Percentiles rank a stretch among this genome's conserved stretches.
These are phyloP conservation scores for Pelargonium exstipulatum DNA, from an alignment of 441 rosid genomes.

Conservation along the genomic window DNA sequence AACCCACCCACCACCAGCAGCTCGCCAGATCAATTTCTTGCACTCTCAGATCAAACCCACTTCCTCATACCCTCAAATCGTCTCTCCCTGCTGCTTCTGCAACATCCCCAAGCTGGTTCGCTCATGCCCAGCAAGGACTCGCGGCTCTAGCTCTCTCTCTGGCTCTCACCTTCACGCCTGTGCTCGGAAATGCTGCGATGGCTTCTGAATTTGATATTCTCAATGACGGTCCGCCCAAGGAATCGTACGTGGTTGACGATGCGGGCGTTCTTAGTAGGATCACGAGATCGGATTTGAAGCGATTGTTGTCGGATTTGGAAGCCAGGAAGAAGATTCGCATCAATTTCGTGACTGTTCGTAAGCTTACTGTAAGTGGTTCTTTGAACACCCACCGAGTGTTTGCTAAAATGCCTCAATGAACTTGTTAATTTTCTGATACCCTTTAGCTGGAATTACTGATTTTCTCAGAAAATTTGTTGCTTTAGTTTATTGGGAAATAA, in stretches of 20 bases:
- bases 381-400: not conserved
- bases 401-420: not conserved
- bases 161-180: slow-evolving; percentile 72
- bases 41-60: slow-evolving; percentile 35
- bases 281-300: slow-evolving; percentile 69
- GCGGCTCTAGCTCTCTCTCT: slow-evolving; percentile 70
- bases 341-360: slow-evolving; percentile 77
- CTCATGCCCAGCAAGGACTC: slow-evolving; percentile 64
- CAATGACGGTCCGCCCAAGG: slow-evolving; percentile 78
- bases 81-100: too few relatives aligned
- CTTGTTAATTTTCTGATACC: not conserved
- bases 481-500: too few relatives aligned
- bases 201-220: slow-evolving; percentile 88
- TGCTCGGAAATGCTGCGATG: slow-evolving; percentile 44
- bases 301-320: slow-evolving; percentile 81
- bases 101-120: slow-evolving; percentile 34
- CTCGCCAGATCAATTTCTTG: slow-evolving; percentile 13
- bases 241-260: slow-evolving; percentile 73
- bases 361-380: slow-evolving; percentile 67
- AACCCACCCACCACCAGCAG: too few relatives aligned
- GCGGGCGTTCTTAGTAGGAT: slow-evolving; percentile 88
- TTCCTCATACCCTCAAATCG: too few relatives aligned
- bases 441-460: not conserved
- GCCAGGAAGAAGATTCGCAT: slow-evolving; percentile 67
- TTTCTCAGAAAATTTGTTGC: not conserved